Base-by-base conservation (phyloP, 805 yeast genomes). In the Peterozyma toletana region DNA sequence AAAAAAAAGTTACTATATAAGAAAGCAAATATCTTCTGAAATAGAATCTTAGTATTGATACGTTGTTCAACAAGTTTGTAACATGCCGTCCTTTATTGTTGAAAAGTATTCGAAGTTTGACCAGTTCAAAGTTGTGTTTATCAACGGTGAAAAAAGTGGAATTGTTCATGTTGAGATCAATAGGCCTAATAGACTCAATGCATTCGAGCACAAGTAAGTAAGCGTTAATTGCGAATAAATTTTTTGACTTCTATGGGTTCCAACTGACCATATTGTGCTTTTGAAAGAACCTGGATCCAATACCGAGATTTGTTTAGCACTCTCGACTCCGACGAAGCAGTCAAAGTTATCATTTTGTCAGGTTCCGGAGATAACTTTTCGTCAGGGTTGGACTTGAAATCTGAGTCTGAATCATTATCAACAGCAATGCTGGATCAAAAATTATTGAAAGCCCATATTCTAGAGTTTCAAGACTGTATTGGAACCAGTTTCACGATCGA, bases 311-410 rank as follows among this genome's bases (percentile, higher is more conserved):
- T 82, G 9, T 67, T 85, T 46, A 53, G 58, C 15, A 49, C 52
- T 36, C 63, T 85, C 18, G 78, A 74, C 39, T 41, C 49, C 3
- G 71, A 68, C 39, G 59, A 70, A 2, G 62, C 60, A 1, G 71
- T 80, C 21, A 72, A 75, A 18, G 77, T 71, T 9, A 74, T 83
- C 30, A 69, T 86, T 7, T 64, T 85, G 1, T 71, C 80, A 1
- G 80, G 82, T 0, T 64, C 56, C 2, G 83, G 83, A 9, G 61
- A 61, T 18, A 68, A 81, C 2, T 80, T 86, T 53, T 67, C 80
- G 27, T 68, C 86, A 3, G 95, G 95, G 0, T 67, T 85, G 49
- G 83, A 86, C 55, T 57, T 85, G 53, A 68, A 70, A 49, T 48
- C 40, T 1, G 48, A 48, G 36, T 54, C 57, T 33, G 34, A 44